Evolutionary conservation across 2,329 filamentous ascomycete genomes (phyloP), one percentile per base, ranked within the genome.

Genomic region (Ustilaginoidea virens): DNA sequence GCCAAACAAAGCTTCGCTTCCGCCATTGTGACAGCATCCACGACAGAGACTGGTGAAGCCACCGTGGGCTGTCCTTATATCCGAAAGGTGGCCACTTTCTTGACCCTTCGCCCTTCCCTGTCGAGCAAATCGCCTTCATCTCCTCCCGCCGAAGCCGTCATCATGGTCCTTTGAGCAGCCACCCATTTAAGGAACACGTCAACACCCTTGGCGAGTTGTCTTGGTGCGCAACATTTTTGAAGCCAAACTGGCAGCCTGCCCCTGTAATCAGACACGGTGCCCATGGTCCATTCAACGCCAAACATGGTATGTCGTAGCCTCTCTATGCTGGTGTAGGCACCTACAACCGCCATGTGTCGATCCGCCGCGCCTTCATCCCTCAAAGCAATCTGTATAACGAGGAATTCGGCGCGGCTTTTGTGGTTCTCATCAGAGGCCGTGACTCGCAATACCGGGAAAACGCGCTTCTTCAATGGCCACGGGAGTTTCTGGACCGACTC

Each of bases 221-320:
- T 63, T 2, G 74, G 68, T 27, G 80, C 59, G 4, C 66, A 69
- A 46, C 68, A 42, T 36, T 69, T 73, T 57, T 85, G 79, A 39
- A 77, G 46, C 58, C 62, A 73, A 46, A 63, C 57, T 1, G 80
- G 80, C 32, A 86, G 43, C 17, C 63, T 49, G 0, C 80, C 80
- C 30, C 63, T 62, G 0, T 80, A 80, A 47, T 86, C 69, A 34
- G 73, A 78, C 8, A 74, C 67, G 7, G 80, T 86, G 7, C 71
- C 77, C 77, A 87, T 86, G 33, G 76, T 58, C 80, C 80, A 90
- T 49, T 78, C 73, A 26, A 80, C 36, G 12, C 55, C 53, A n/a
- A 40, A 45, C 4, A 41, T 46, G 5, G 63, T 35, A 41, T 61
- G 54, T 32, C 62, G 53, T 19, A 78, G 53, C 25, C 68, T 54